Evolutionary conservation across 805 yeast species (phyloP).

Genomic region (Schwanniomyces vanrijiae): DNA sequence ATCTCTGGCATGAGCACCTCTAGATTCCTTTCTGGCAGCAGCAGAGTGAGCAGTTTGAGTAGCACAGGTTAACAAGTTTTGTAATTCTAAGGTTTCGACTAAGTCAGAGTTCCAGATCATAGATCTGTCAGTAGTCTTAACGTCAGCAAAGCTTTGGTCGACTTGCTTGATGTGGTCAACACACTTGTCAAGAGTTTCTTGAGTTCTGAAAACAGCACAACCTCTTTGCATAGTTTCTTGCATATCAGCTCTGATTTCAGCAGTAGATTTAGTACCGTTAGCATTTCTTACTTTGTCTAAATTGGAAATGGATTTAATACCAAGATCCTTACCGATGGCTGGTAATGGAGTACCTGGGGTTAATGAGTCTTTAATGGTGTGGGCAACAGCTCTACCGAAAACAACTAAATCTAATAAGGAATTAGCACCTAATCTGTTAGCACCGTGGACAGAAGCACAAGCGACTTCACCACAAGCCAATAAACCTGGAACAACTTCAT

Average conservation of each 20-base stretch:
- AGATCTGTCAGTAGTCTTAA: conserved; percentile 90
- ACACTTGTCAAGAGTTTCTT: conserved; percentile 89
- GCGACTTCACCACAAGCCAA: conserved; percentile 99
- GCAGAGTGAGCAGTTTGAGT: conserved; percentile 94
- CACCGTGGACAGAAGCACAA: conserved; percentile 99
- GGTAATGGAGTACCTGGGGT: conserved; percentile 87
- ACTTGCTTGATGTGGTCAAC: conserved; percentile 73
- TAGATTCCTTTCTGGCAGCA: conserved; percentile 92
- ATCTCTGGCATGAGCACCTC: conserved; percentile 99
- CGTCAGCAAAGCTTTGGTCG: conserved; percentile 70
- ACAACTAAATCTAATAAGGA: conserved; percentile 94
- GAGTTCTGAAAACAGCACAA: conserved; percentile 95
- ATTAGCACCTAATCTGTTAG: conserved; percentile 98
- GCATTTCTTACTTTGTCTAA: conserved; percentile 88
- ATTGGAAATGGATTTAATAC: conserved; percentile 86
- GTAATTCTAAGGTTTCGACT: conserved; percentile 93
- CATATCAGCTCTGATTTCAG: conserved; percentile 88
- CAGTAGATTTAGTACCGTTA: conserved; percentile 76
- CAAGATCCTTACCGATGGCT: conserved; percentile 81
- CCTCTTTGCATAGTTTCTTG: conserved; percentile 96
- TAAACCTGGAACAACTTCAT: conserved; percentile 87
- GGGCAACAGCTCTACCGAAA: conserved; percentile 97
- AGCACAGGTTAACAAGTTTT: conserved; percentile 95
- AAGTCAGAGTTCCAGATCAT: conserved; percentile 99
- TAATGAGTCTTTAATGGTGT: conserved; percentile 80